Evolutionary conservation across 441 rosid genomes (phyloP).

Genomic region (Metrosideros polymorpha): DNA sequence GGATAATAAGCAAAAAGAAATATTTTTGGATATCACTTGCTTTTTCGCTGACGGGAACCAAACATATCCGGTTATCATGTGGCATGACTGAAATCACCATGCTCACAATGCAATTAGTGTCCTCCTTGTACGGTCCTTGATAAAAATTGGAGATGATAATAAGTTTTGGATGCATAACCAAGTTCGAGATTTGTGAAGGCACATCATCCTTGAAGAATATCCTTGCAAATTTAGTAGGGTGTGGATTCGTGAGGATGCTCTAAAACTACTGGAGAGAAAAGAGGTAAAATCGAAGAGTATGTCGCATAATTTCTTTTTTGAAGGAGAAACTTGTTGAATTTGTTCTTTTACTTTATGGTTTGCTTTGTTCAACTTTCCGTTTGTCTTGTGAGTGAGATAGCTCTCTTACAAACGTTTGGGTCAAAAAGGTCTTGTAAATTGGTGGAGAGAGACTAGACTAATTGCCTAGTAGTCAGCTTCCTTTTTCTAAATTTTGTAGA

Average conservation of each 20-base stretch:
- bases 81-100: neutral
- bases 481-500: fast-evolving
- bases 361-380: neutral
- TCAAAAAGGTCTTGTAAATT: neutral
- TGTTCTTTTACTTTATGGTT: neutral
- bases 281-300: neutral
- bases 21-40: neutral
- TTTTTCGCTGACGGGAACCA: fast-evolving
- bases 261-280: neutral
- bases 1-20: neutral
- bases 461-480: neutral
- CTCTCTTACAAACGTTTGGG: neutral
- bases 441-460: fast-evolving
- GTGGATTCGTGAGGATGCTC: fast-evolving
- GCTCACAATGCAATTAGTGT: neutral
- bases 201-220: neutral
- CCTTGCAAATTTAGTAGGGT: fast-evolving
- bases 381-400: neutral
- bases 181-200: neutral
- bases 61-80: neutral
- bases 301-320: neutral
- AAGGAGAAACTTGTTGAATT: neutral
- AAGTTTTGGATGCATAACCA: neutral
- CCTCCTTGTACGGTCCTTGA: fast-evolving
- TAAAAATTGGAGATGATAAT: neutral